A percentile compares a stretch with the other conserved stretches of the same genome.
Conservation (phyloP, 352 stramenopile genomes). For the Pythium dissotocum region DNA sequence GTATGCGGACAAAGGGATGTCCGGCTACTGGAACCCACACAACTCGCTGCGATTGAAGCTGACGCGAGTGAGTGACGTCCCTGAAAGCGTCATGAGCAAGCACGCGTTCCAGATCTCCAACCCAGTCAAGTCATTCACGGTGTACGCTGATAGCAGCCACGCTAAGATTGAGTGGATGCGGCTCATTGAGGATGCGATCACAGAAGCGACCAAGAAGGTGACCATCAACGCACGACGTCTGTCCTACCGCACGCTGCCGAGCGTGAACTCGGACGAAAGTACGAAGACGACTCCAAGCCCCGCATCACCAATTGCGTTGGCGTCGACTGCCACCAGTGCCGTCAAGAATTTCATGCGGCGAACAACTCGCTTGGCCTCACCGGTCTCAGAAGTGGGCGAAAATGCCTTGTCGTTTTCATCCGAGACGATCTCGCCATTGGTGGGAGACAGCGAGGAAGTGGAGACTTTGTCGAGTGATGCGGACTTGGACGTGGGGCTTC, state of each 20-base stretch:
- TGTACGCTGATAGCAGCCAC: slow-evolving; percentile 66
- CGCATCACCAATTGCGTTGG: slow-evolving; percentile 14
- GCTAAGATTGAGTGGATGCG: slow-evolving; percentile 84
- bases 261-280: not conserved
- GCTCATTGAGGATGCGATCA: slow-evolving; percentile 71
- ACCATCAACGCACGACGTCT: slow-evolving; percentile 67
- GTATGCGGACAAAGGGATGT: slow-evolving; percentile 82
- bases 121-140: slow-evolving; percentile 82
- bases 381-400: slow-evolving; percentile 25
- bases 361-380: slow-evolving; percentile 44
- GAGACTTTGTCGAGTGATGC: not conserved
- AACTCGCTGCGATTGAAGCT: slow-evolving; percentile 84
- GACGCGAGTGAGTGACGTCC: slow-evolving; percentile 76
- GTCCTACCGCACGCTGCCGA: slow-evolving; percentile 35
- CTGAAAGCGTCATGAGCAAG: slow-evolving; percentile 68
- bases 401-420: not conserved
- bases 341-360: slow-evolving; percentile 63
- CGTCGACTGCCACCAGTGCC: slow-evolving; percentile 31
- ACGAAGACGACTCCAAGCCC: not conserved
- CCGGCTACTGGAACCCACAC: slow-evolving; percentile 82
- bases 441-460: not conserved
- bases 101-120: slow-evolving; percentile 88
- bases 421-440: slow-evolving; percentile 7
- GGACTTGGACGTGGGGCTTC: not conserved
- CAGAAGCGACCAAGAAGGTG: slow-evolving; percentile 75